Base-by-base conservation (phyloP, 768 basidiomycete genomes). In the Boletus vermiculosoides region DNA sequence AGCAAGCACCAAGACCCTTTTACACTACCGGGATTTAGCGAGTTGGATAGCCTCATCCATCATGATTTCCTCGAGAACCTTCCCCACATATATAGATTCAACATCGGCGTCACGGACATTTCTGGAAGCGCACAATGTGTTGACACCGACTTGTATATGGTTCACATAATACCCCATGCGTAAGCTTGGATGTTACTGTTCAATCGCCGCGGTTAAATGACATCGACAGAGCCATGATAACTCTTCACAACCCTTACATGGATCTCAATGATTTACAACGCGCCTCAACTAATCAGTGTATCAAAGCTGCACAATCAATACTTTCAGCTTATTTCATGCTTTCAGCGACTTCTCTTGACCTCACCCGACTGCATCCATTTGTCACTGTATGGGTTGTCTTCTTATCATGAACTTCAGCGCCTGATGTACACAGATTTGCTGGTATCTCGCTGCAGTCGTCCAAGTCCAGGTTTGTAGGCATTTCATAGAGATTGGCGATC, bases 371-470 rank as follows among this genome's bases (percentile, higher is more conserved):
- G 49, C 91, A 94, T 71, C 91, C 91, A 16, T 91, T 90, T 65
- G 86, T 88, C 22, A 86, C 86, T 62, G 91, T 92, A 63, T 54
- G 89, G 68, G 31, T 50, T 20, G n/a, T 63, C 50, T 22, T 50
- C 33, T 45, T 55, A 16, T 22, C 54, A 33, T n/a, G 2, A n/a
- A 25, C 18, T 61, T 49, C 60, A 63, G 52, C 37, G 2, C 23
- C 55, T 52, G 60, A 70, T 45, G 50, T 65, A 42, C 46, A 28
- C 58, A 91, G 89, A 92, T 93, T 45, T 92, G 90, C 69, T 94
- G 91, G 91, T 93, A 94, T 71, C 83, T 94, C 16, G 92, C 91
- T 8, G 91, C 92, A 15, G 90, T 90, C 5, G 88, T 93, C 5
- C 86, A 92, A 67, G 84, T 93, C 46, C 90, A 93, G 63, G 76